A percentile compares a stretch with the other conserved stretches of the same genome.
phyloP scores from a whole-genome alignment of 176 grass and related monocot species.

The Chrysopogon serrulatus region DNA sequence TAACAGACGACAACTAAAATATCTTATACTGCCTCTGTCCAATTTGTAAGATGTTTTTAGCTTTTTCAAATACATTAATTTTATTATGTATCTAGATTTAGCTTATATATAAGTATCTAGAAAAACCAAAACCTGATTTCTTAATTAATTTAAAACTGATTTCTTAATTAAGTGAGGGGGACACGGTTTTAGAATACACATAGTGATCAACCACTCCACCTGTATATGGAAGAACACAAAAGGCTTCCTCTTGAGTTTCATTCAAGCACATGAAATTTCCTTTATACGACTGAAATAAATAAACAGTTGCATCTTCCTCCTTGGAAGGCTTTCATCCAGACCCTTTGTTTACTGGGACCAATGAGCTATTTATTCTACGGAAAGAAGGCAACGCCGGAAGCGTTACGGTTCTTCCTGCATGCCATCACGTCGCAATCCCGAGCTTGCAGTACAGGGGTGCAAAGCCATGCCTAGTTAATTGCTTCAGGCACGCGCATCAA shows the following conservation, averaged over 20 bases:
- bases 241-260: not conserved
- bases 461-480: conserved; percentile 18
- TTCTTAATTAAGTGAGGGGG: no score
- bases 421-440: conserved; percentile 9
- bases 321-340: not conserved
- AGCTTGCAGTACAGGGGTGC: not conserved
- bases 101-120: not conserved
- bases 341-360: conserved; percentile 25
- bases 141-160: no score
- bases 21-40: not conserved
- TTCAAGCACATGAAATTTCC: not conserved
- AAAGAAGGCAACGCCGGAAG: conserved; percentile 39
- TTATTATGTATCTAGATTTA: not conserved
- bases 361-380: not conserved
- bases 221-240: not conserved
- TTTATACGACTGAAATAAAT: not conserved
- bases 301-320: not conserved
- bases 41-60: no score
- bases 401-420: conserved; percentile 38
- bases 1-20: not conserved
- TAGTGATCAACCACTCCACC: no score
- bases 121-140: no score
- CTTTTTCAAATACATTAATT: not conserved
- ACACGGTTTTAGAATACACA: no score
- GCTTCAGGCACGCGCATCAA: conserved; percentile 20